These are phyloP conservation scores for Botryotinia convoluta DNA, from an alignment of 2,329 filamentous ascomycete species.

Conservation along the genomic window DNA sequence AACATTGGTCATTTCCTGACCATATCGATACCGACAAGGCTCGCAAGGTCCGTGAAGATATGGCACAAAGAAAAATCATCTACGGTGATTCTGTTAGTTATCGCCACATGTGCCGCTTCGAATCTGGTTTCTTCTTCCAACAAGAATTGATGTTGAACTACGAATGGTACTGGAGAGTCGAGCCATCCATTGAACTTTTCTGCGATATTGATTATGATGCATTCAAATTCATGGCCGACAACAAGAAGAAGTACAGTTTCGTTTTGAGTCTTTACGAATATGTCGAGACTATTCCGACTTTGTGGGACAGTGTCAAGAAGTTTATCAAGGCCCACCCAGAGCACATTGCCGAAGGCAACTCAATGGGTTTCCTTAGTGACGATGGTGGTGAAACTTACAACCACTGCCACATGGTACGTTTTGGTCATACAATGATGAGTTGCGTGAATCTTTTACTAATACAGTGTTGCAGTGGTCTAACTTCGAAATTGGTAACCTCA, in stretches of 20 bases:
- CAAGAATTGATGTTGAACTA: slow-evolving; percentile 92
- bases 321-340: slow-evolving; percentile 90
- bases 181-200: slow-evolving; percentile 93
- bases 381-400: slow-evolving; percentile 92
- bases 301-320: slow-evolving; percentile 94
- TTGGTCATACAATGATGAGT: not conserved
- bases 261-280: slow-evolving; percentile 96
- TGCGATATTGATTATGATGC: slow-evolving; percentile 95
- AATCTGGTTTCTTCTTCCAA: slow-evolving; percentile 99
- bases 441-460: not conserved
- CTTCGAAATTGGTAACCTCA: slow-evolving; percentile 91
- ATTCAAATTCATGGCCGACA: slow-evolving; percentile 93
- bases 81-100: slow-evolving; percentile 97
- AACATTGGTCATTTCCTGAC: slow-evolving; percentile 96
- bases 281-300: slow-evolving; percentile 84
- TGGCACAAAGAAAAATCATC: slow-evolving; percentile 93
- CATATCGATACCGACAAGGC: slow-evolving; percentile 97
- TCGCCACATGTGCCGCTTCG: slow-evolving; percentile 98
- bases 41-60: slow-evolving; percentile 84
- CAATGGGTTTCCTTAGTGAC: slow-evolving; percentile 87
- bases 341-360: slow-evolving; percentile 80
- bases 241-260: slow-evolving; percentile 98
- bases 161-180: slow-evolving; percentile 99
- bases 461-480: slow-evolving; percentile 79
- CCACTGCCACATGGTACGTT: slow-evolving; percentile 89